Evolutionary conservation across 306 rosid species (phyloP), one percentile per base, ranked within the genome.

Genomic region (Bauhinia variegata): DNA sequence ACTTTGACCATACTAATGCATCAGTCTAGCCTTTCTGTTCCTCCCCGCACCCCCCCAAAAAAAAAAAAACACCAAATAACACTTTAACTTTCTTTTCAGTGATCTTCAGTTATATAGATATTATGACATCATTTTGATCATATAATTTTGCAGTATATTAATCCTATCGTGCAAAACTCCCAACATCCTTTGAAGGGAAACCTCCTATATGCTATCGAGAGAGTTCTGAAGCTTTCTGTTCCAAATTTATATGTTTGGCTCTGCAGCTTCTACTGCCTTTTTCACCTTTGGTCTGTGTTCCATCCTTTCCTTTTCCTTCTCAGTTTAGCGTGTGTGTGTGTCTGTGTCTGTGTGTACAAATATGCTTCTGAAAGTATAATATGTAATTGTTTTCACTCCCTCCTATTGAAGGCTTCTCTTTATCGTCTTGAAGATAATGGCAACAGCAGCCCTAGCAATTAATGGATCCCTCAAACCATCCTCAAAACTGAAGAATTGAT

Each of bases 221-320:
- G 99, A 86, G 74, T 95, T 72, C 75, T 95, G 84, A 95, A 90
- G 87, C 99, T 95, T 62, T 95, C 99, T 33, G 92, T 95, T 79
- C 99, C 99, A 70, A 86, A 88, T 69, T 78, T 95, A 88, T 95
- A 95, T 32, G 96, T 95, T 76, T 95, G 99, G 99, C 92, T 95
- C 79, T 95, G 99, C 96, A 88, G 88, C 96, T 95, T 95, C 87
- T 95, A 95, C 80, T 88, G 99, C 79, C 75, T 95, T 79, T 95
- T 90, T 65, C 99, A 95, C 88, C 95, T 95, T 54, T 95, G 99
- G 99, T 93, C 13, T 34, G 89, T 81, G 55, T 67, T 36, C 16
- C 51, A 31, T 71, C 63, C 46, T 58, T 63, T 47, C 58, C 28
- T 23, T 23, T 23, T 23, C 28, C 28, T 23, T 23, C 28, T 23